phyloP scores from a whole-genome alignment of 371 early-diverging fungal species.

The Smittium mucronatum region DNA sequence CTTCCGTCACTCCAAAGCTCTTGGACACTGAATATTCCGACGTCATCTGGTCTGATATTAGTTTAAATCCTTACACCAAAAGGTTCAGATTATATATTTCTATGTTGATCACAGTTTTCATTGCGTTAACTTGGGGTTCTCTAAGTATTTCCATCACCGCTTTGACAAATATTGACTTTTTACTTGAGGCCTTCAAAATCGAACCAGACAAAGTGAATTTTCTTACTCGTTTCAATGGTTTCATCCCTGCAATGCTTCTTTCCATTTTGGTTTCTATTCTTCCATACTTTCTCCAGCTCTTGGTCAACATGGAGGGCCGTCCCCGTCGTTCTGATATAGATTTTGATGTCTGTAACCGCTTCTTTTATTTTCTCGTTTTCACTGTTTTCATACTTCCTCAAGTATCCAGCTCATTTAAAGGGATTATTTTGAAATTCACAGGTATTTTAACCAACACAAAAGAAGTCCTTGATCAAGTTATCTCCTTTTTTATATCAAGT shows the following conservation, averaged over 20 bases:
- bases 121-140: conserved; percentile 59
- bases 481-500: background rate
- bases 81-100: conserved; percentile 43
- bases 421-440: background rate
- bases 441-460: background rate
- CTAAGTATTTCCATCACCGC: conserved; percentile 46
- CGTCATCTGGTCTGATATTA: conserved; percentile 72
- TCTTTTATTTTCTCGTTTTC: conserved; percentile 66
- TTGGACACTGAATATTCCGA: conserved; percentile 57
- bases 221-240: conserved; percentile 36
- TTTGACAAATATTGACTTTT: conserved; percentile 45
- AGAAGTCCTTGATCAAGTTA: background rate
- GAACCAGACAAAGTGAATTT: background rate
- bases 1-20: conserved; percentile 51
- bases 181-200: conserved; percentile 19
- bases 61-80: conserved; percentile 40
- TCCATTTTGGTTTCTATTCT: conserved; percentile 55
- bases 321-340: conserved; percentile 47
- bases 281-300: conserved; percentile 50
- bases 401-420: conserved; percentile 1
- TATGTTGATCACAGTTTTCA: conserved; percentile 33
- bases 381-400: conserved; percentile 39
- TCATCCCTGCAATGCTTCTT: conserved; percentile 58
- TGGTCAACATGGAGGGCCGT: conserved; percentile 55
- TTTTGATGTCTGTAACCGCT: conserved; percentile 44